Conservation (phyloP, 176 grass and related monocot species). For the Tillandsia leiboldiana region DNA sequence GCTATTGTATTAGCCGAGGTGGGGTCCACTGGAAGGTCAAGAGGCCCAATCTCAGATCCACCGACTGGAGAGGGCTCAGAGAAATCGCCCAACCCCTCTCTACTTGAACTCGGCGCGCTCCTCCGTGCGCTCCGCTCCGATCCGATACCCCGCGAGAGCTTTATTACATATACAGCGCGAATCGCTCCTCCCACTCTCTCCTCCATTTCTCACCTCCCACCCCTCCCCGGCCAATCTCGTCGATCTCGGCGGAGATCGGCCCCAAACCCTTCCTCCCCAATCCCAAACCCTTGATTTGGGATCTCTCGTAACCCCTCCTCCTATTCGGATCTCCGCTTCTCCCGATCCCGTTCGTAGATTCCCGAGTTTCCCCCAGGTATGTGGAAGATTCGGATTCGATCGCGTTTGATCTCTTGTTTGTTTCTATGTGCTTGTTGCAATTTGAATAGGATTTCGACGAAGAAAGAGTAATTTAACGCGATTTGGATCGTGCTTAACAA, state of each 20-base stretch:
- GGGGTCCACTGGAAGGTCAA: too few species aligned
- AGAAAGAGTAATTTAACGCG: background rate
- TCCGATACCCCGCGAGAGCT: too few species aligned
- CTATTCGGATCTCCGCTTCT: background rate
- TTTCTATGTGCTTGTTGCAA: background rate
- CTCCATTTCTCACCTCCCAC: background rate
- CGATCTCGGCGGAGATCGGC: background rate
- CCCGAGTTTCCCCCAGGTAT: background rate
- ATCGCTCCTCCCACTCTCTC: background rate
- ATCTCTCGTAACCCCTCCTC: background rate
- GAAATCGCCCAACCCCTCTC: background rate
- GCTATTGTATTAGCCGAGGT: too few species aligned
- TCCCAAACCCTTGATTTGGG: background rate
- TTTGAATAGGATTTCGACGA: background rate
- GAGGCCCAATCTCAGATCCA: background rate
- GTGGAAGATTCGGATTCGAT: background rate
- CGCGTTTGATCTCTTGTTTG: background rate
- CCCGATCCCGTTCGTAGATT: conserved; percentile 2
- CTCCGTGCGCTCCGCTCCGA: too few species aligned
- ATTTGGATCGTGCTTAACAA: background rate
- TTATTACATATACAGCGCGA: too few species aligned
- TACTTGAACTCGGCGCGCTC: too few species aligned
- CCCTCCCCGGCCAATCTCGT: background rate
- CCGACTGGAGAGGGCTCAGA: background rate
- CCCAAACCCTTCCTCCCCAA: background rate